Evolutionary conservation across 331 rosid genomes (phyloP).

Genomic region (Rosa hybrid): DNA sequence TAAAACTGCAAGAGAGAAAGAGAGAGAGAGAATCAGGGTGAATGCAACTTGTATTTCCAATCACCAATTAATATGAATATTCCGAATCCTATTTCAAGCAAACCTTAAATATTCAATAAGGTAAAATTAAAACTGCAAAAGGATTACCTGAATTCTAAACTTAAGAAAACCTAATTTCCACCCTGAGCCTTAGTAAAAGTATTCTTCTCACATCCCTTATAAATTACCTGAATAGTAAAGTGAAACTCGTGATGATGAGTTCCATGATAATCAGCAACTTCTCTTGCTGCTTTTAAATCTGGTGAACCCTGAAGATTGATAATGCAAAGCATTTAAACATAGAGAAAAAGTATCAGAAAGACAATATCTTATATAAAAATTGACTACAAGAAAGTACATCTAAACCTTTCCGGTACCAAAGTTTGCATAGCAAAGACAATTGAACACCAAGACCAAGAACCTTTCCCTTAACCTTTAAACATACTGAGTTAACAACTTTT

Average conservation of each 20-base stretch:
- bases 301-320: conserved; percentile 76
- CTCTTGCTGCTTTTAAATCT: conserved; percentile 89
- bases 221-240: conserved; percentile 88
- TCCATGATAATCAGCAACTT: conserved; percentile 93
- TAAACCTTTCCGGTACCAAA: conserved; percentile 3
- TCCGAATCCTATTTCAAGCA: neutral
- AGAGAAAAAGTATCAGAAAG: neutral
- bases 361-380: neutral
- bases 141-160: neutral
- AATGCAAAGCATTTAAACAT: conserved; percentile 23
- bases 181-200: neutral
- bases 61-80: neutral
- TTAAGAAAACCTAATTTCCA: neutral
- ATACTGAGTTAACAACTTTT: conserved; percentile 1
- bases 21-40: neutral
- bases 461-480: neutral
- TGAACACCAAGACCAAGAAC: neutral
- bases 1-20: neutral
- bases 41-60: neutral
- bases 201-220: neutral
- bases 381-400: neutral
- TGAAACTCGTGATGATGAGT: conserved; percentile 86
- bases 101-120: neutral
- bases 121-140: neutral
- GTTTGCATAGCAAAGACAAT: neutral